phyloP scores from a whole-genome alignment of 208 protist species.

The Wallacemonas rigidus region DNA sequence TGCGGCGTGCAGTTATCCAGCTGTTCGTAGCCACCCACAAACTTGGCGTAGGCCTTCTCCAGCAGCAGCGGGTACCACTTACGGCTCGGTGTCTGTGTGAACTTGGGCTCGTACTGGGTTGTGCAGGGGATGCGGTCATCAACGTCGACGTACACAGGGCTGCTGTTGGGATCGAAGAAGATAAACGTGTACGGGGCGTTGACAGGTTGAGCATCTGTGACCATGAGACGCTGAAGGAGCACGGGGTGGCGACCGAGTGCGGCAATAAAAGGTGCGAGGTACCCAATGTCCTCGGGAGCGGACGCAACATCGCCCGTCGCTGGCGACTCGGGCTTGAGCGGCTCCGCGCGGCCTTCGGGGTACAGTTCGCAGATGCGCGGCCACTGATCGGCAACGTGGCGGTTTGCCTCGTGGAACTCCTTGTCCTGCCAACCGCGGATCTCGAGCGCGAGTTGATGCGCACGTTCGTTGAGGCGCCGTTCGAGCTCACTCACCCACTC shows the following conservation, averaged over 20 bases:
- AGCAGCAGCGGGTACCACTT: conserved; percentile 83
- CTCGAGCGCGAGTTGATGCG: conserved; percentile 61
- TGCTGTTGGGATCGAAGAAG: conserved; percentile 87
- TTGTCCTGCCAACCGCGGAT: conserved; percentile 80
- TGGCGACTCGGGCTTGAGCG: conserved; percentile 38
- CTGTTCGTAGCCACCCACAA: conserved; percentile 82
- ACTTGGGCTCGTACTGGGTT: conserved; percentile 50
- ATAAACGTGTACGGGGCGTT: conserved; percentile 78
- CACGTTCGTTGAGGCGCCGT: conserved; percentile 53
- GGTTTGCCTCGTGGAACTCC: conserved; percentile 78
- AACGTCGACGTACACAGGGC: conserved; percentile 76
- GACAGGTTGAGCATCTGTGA: conserved; percentile 51
- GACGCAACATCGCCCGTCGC: conserved; percentile 40
- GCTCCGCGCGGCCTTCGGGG: conserved; percentile 51
- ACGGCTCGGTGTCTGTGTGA: conserved; percentile 49
- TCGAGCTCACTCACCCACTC: conserved; percentile 47
- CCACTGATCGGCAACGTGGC: conserved; percentile 72
- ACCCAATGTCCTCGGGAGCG: conserved; percentile 51
- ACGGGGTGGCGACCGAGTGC: conserved; percentile 65
- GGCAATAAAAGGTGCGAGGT: conserved; percentile 78
- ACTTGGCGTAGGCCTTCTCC: conserved; percentile 93
- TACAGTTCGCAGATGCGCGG: conserved; percentile 77
- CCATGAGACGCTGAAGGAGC: conserved; percentile 73
- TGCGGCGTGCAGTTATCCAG: conserved; percentile 84
- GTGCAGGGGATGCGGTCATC: conserved; percentile 85